A percentile compares a stretch with the other conserved stretches of the same genome.
These are phyloP conservation scores for Draba incana DNA, from an alignment of 345 rosid species.

Conservation along the genomic window DNA sequence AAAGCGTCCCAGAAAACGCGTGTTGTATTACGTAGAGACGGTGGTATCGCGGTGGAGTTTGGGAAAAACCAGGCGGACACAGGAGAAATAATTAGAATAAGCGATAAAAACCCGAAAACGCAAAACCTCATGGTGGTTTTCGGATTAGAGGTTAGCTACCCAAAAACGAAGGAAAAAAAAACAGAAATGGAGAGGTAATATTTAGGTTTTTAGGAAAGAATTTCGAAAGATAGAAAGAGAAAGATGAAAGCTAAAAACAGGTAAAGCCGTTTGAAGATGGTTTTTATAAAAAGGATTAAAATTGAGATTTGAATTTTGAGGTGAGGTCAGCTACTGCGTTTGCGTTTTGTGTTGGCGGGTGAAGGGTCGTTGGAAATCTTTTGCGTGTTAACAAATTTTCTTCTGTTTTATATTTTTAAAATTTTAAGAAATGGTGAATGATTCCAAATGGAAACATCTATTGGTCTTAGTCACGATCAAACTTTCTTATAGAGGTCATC, in stretches of 20 bases:
- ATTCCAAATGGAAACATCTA: conserved; percentile 36
- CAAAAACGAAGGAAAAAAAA: conserved; percentile 6
- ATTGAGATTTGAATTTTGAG: conserved; percentile 3
- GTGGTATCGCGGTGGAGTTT: conserved; percentile 36
- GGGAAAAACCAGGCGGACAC: conserved; percentile 45
- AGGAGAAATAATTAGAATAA: conserved; percentile 32
- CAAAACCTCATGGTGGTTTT: conserved; percentile 45
- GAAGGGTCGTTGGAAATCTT: conserved; percentile 41
- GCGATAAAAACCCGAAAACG: conserved; percentile 36
- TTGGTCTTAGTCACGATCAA: conserved; percentile 39
- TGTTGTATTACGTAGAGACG: conserved; percentile 41
- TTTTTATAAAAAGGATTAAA: conserved; percentile 11
- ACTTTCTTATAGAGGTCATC: conserved; percentile 13
- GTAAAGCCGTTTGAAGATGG: conserved; percentile 35
- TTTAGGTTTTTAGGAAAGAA: conserved; percentile 47
- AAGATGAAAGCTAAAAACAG: conserved; percentile 30
- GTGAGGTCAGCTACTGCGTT: conserved; percentile 32
- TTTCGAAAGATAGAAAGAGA: conserved; percentile 36
- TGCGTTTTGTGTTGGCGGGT: conserved; percentile 43
- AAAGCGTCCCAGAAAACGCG: conserved; percentile 42
- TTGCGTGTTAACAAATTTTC: conserved; percentile 27
- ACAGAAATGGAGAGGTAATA: conserved; percentile 23
- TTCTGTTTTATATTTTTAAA: neutral
- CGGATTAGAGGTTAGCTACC: conserved; percentile 35
- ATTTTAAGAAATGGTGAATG: conserved; percentile 14